A percentile compares a stretch with the other conserved stretches of the same genome.
Conservation (phyloP, 2,329 filamentous ascomycete species). For the Ophiostoma australiae region DNA sequence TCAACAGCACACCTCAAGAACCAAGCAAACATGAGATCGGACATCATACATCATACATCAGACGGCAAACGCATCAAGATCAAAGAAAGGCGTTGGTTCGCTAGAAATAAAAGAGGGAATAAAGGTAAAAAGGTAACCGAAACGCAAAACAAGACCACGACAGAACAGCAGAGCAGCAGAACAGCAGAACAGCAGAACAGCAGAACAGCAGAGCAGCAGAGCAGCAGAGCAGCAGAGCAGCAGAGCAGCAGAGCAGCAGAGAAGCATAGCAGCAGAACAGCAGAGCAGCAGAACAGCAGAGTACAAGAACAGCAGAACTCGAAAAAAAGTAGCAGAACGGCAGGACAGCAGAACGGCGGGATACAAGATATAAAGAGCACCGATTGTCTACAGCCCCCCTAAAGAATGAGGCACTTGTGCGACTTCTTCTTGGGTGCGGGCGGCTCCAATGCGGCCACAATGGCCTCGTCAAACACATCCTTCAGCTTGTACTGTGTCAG, state of each 20-base stretch:
- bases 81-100: slow-evolving; percentile 21
- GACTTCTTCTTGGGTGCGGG: slow-evolving; percentile 73
- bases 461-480: slow-evolving; percentile 97
- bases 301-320: no score
- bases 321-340: background rate
- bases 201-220: no score
- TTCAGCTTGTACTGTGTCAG: slow-evolving; percentile 98
- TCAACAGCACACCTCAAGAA: background rate
- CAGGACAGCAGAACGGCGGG: background rate
- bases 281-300: background rate
- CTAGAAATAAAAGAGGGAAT: slow-evolving; percentile 23
- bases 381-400: slow-evolving; percentile 24
- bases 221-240: no score
- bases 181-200: background rate
- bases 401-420: slow-evolving; percentile 67
- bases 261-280: background rate
- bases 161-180: background rate
- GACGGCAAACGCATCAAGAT: slow-evolving; percentile 18
- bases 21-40: background rate
- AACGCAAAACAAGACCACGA: slow-evolving; percentile 1
- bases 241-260: no score
- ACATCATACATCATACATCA: background rate
- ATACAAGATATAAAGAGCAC: background rate
- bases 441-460: slow-evolving; percentile 86
- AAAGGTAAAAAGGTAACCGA: slow-evolving; percentile 11